A percentile compares a stretch with the other conserved stretches of the same genome.
phyloP scores from a whole-genome alignment of 495 filamentous ascomycete genomes.

The Saxophila tyrrhenica region DNA sequence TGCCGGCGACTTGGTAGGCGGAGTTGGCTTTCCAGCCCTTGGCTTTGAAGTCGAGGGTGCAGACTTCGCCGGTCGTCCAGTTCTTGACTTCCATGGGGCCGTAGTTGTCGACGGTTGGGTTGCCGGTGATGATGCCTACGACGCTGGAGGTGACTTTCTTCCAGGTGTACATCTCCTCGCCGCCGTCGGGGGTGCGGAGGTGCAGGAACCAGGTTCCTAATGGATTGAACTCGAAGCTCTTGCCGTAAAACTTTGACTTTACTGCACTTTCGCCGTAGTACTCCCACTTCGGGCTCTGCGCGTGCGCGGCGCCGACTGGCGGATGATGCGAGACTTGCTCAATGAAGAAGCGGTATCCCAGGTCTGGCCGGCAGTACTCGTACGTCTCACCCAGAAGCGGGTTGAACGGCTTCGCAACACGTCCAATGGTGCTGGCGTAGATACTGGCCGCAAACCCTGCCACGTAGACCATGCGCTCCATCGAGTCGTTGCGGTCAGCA shows the following conservation, averaged over 20 bases:
- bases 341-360: slow-evolving; percentile 94
- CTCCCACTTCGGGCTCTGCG: slow-evolving; percentile 88
- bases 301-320: slow-evolving; percentile 85
- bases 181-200: slow-evolving; percentile 64
- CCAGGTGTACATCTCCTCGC: slow-evolving; percentile 83
- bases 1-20: slow-evolving; percentile 77
- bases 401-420: slow-evolving; percentile 97
- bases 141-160: slow-evolving; percentile 98
- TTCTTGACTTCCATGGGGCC: slow-evolving; percentile 96
- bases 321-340: slow-evolving; percentile 99
- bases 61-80: slow-evolving; percentile 84
- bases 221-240: slow-evolving; percentile 92
- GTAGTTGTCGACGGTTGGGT: slow-evolving; percentile 95
- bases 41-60: slow-evolving; percentile 86
- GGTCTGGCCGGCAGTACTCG: slow-evolving; percentile 89
- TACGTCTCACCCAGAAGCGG: slow-evolving; percentile 93
- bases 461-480: slow-evolving; percentile 92
- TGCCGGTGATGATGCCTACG: slow-evolving; percentile 93
- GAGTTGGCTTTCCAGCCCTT: slow-evolving; percentile 89
- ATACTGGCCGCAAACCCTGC: slow-evolving; percentile 91
- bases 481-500: slow-evolving; percentile 71
- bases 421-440: slow-evolving; percentile 91
- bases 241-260: slow-evolving; percentile 94
- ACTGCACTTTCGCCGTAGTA: slow-evolving; percentile 97
- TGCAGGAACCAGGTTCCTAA: slow-evolving; percentile 95